Evolutionary conservation across 345 rosid genomes (phyloP).

Genomic region (Eutrema heterophyllum): DNA sequence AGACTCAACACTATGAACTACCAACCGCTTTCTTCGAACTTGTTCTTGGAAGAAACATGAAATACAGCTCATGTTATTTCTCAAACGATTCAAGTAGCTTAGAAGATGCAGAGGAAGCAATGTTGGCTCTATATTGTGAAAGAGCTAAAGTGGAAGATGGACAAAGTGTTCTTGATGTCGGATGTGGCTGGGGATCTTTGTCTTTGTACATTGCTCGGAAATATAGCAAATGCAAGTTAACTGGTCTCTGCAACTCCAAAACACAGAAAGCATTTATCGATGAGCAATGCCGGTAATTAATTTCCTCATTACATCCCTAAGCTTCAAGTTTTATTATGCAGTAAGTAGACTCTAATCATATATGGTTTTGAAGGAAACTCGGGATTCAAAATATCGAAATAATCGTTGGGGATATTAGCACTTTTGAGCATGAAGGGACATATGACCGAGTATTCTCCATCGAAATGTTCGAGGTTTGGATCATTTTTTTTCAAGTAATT

Average conservation of each 20-base stretch:
- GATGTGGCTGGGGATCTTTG: constrained; percentile 95
- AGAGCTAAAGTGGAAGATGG: constrained; percentile 70
- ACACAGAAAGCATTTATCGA: constrained; percentile 67
- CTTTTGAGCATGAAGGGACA: constrained; percentile 67
- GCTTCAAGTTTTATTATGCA: background rate
- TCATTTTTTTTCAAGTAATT: background rate
- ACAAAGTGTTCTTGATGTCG: constrained; percentile 71
- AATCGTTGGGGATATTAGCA: constrained; percentile 73
- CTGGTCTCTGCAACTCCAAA: constrained; percentile 79
- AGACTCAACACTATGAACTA: constrained; percentile 75
- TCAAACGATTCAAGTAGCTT: constrained; percentile 44
- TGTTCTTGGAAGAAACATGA: constrained; percentile 67
- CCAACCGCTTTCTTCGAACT: constrained; percentile 84
- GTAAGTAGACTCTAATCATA: background rate
- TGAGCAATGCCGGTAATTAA: constrained; percentile 50
- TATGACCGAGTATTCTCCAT: constrained; percentile 71
- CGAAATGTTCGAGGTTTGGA: constrained; percentile 79
- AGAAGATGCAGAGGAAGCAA: constrained; percentile 80
- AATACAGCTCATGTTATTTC: constrained; percentile 87
- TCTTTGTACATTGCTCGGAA: constrained; percentile 65
- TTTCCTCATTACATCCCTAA: background rate
- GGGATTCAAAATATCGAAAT: constrained; percentile 66
- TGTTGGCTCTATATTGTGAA: constrained; percentile 68
- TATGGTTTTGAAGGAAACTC: constrained; percentile 39
- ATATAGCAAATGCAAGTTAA: constrained; percentile 57